These are phyloP conservation scores for Pyrenochaeta sp. DNA, from an alignment of 2,329 filamentous ascomycete species.

Conservation along the genomic window DNA sequence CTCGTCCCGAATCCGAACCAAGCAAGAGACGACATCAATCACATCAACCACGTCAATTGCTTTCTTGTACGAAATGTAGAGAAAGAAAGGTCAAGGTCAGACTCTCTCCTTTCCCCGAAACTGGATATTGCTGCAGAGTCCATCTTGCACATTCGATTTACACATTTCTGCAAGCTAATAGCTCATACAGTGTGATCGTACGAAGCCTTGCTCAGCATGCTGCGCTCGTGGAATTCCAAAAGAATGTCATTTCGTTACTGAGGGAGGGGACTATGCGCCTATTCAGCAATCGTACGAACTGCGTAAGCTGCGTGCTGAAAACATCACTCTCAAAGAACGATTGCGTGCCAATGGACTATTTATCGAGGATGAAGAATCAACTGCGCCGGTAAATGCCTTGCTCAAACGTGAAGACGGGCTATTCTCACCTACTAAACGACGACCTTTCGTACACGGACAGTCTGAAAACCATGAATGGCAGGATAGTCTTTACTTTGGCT, in stretches of 20 bases:
- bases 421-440: slow-evolving; percentile 29
- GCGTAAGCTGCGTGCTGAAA: slow-evolving; percentile 55
- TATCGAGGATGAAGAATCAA: slow-evolving; percentile 49
- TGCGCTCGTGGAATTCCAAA: slow-evolving; percentile 57
- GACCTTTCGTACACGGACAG: slow-evolving; percentile 40
- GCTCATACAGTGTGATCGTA: slow-evolving; percentile 55
- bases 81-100: slow-evolving; percentile 58
- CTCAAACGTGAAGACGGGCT: slow-evolving; percentile 28
- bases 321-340: slow-evolving; percentile 53
- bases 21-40: slow-evolving; percentile 47
- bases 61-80: slow-evolving; percentile 59
- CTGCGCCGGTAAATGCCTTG: slow-evolving; percentile 28
- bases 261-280: slow-evolving; percentile 55
- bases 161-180: no score
- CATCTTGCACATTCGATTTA: no score
- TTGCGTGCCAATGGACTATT: slow-evolving; percentile 44
- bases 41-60: slow-evolving; percentile 53
- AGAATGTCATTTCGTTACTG: slow-evolving; percentile 57
- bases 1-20: slow-evolving; percentile 9
- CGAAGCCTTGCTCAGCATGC: slow-evolving; percentile 58
- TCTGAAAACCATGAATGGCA: slow-evolving; percentile 51
- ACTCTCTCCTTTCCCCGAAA: neutral
- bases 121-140: neutral
- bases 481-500: slow-evolving; percentile 59
- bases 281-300: slow-evolving; percentile 59